Conservation (phyloP, 805 yeast genomes). For the Teunomyces atbi region DNA sequence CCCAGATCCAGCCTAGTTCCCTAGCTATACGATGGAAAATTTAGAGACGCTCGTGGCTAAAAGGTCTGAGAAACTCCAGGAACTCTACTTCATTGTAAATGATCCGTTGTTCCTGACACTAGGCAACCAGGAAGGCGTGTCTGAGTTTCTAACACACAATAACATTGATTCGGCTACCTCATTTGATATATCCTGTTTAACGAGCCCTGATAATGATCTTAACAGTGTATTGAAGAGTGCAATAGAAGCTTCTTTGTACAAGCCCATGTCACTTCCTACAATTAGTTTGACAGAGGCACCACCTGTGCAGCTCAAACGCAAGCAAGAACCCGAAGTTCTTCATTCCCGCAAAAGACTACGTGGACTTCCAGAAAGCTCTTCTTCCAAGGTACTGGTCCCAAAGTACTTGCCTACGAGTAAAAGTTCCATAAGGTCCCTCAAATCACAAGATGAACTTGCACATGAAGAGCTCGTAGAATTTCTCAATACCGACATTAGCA, state of each 20-base stretch:
- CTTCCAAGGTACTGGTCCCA: background rate
- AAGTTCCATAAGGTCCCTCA: constrained; percentile 14
- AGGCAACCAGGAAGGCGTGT: background rate
- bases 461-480: constrained; percentile 22
- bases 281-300: background rate
- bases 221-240: constrained; percentile 4
- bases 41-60: constrained; percentile 7
- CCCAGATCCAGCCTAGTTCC: background rate
- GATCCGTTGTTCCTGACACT: constrained; percentile 11
- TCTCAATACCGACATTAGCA: constrained; percentile 24
- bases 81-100: constrained; percentile 17
- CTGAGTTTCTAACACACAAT: constrained; percentile 5
- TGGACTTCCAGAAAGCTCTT: background rate
- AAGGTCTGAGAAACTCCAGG: constrained; percentile 18
- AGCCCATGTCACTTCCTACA: background rate
- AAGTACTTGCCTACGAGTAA: background rate
- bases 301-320: background rate
- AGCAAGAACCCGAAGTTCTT: background rate
- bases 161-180: background rate
- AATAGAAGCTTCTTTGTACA: constrained; percentile 4
- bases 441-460: constrained; percentile 19
- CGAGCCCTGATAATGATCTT: background rate
- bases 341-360: background rate
- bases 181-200: constrained; percentile 4
- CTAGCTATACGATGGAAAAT: constrained; percentile 2